These are phyloP conservation scores for Rubia yunnanensis DNA, from an alignment of 257 asterid genomes.

Conservation along the genomic window DNA sequence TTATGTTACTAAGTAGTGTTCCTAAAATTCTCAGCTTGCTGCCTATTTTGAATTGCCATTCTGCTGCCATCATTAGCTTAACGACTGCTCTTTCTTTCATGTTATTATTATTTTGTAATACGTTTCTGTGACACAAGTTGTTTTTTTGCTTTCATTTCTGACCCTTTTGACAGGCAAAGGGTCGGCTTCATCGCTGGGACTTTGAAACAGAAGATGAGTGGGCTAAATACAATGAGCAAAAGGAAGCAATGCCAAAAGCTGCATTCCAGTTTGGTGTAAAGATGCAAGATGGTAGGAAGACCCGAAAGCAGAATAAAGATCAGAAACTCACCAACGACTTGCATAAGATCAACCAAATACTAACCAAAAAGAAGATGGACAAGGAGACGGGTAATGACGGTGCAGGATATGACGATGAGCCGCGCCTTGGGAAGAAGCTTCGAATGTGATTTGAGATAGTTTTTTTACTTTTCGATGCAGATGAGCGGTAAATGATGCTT, in stretches of 20 bases:
- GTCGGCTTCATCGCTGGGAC: slow-evolving; percentile 98
- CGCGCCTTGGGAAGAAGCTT: slow-evolving; percentile 79
- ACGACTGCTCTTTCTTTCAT: too few relatives aligned
- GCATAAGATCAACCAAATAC: slow-evolving; percentile 86
- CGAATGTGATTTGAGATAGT: slow-evolving; percentile 37
- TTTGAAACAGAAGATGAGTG: slow-evolving; percentile 99
- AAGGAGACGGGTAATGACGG: slow-evolving; percentile 42
- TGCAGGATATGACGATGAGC: slow-evolving; percentile 46
- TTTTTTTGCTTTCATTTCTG: background rate
- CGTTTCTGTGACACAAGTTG: background rate
- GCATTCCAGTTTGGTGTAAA: slow-evolving; percentile 99
- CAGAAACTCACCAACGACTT: slow-evolving; percentile 91
- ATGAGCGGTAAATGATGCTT: background rate
- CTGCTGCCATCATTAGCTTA: too few relatives aligned
- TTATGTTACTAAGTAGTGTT: too few relatives aligned
- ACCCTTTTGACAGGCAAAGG: slow-evolving; percentile 62
- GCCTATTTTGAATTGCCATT: background rate
- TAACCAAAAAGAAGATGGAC: slow-evolving; percentile 74
- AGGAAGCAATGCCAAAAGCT: slow-evolving; percentile 99
- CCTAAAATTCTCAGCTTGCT: background rate
- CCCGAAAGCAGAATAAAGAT: slow-evolving; percentile 91
- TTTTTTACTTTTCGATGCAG: background rate
- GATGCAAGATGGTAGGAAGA: slow-evolving; percentile 98
- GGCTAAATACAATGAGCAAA: slow-evolving; percentile 94
- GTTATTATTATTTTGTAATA: background rate